Percentiles rank a stretch among this genome's conserved stretches.
Conservation (phyloP, 2,329 filamentous ascomycete species). For the Cylindrodendrum hubeiense region DNA sequence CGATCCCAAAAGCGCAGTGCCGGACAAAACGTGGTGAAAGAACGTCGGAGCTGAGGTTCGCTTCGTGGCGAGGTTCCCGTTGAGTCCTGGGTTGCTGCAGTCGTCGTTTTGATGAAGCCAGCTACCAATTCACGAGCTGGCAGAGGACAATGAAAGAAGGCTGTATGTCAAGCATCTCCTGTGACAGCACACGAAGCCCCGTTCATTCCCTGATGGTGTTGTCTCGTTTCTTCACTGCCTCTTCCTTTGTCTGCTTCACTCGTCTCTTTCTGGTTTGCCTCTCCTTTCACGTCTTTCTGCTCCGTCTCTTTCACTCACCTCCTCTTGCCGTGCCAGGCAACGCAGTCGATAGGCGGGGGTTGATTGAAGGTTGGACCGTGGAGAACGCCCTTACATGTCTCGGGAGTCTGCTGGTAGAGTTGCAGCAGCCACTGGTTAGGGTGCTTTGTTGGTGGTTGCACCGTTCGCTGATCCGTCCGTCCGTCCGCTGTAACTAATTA, state of each 20-base stretch:
- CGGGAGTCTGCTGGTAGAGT: conserved; percentile 34
- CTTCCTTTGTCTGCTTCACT: conserved; percentile 10
- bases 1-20: neutral
- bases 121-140: conserved; percentile 34
- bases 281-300: conserved; percentile 5
- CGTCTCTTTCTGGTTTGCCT: conserved; percentile 13
- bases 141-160: conserved; percentile 43
- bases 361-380: conserved; percentile 21
- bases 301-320: conserved; percentile 13
- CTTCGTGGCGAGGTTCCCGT: neutral
- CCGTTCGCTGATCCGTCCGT: conserved; percentile 27
- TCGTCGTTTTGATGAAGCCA: conserved; percentile 24
- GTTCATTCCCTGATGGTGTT: conserved; percentile 34
- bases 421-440: conserved; percentile 22
- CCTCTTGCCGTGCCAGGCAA: neutral
- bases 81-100: neutral
- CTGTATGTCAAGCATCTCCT: conserved; percentile 30
- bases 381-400: conserved; percentile 43
- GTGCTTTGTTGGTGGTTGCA: conserved; percentile 44
- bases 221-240: conserved; percentile 34
- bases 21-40: conserved; percentile 13
- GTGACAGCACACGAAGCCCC: conserved; percentile 31
- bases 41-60: neutral
- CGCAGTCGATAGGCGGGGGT: neutral
- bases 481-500: conserved; percentile 28